A percentile compares a stretch with the other conserved stretches of the same genome.
phyloP scores from a whole-genome alignment of 2,329 filamentous ascomycete genomes.

The Dactylellina drechsleri region DNA sequence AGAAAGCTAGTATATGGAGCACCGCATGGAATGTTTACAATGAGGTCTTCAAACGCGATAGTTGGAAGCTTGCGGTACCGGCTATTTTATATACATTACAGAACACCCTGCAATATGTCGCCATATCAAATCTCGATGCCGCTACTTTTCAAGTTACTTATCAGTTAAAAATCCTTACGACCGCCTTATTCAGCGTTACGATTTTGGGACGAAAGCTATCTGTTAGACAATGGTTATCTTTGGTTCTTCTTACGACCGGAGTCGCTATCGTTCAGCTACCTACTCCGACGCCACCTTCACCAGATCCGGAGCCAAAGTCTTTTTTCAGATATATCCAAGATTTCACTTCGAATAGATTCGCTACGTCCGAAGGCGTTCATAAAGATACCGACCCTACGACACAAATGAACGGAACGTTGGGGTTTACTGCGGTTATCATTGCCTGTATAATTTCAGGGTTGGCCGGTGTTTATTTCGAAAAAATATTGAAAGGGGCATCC shows the following conservation, averaged over 20 bases:
- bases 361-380: constrained; percentile 65
- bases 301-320: constrained; percentile 68
- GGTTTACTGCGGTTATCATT: constrained; percentile 79
- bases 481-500: constrained; percentile 85
- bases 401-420: constrained; percentile 79
- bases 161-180: constrained; percentile 92
- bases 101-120: constrained; percentile 92
- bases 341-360: constrained; percentile 64
- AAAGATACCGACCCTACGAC: constrained; percentile 67
- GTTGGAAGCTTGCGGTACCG: constrained; percentile 92
- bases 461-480: constrained; percentile 88
- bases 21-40: constrained; percentile 80
- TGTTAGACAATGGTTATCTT: constrained; percentile 78
- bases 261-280: constrained; percentile 87
- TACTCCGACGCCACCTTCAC: constrained; percentile 65
- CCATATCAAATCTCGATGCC: constrained; percentile 87
- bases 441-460: constrained; percentile 84
- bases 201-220: constrained; percentile 78
- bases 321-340: constrained; percentile 77
- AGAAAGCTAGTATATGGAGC: constrained; percentile 74
- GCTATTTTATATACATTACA: constrained; percentile 89
- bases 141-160: constrained; percentile 94
- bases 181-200: constrained; percentile 83
- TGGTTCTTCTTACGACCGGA: constrained; percentile 81
- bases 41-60: constrained; percentile 85